Percentiles rank a stretch among this genome's conserved stretches.
Conservation (phyloP, 176 grass and related monocot species). For the Echinochloa phyllopogon region DNA sequence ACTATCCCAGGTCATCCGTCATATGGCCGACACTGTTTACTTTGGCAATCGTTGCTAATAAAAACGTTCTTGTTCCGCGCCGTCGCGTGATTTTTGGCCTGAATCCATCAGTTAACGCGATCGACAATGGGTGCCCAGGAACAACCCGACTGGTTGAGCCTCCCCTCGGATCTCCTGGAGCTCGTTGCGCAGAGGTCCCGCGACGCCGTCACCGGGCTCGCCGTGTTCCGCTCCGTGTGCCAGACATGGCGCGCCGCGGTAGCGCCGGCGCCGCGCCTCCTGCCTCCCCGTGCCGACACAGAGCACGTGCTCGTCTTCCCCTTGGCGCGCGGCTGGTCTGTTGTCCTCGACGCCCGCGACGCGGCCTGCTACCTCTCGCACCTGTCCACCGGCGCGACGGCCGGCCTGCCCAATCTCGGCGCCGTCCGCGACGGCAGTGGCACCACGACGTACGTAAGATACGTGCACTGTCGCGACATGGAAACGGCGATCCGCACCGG, state of each 20-base stretch:
- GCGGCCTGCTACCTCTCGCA: constrained; percentile 27
- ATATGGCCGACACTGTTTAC: too few relatives aligned
- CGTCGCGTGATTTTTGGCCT: too few relatives aligned
- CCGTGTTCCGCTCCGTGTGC: constrained; percentile 29
- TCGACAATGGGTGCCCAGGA: neutral
- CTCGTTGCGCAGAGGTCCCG: neutral
- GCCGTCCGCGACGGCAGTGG: neutral
- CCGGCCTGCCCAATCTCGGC: constrained; percentile 18
- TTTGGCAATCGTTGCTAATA: too few relatives aligned
- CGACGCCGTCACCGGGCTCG: constrained; percentile 17
- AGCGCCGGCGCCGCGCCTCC: neutral
- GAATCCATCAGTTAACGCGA: neutral
- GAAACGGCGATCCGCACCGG: too few relatives aligned
- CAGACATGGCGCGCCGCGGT: constrained; percentile 1
- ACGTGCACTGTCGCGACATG: neutral
- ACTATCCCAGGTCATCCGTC: too few relatives aligned
- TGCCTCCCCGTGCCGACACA: neutral
- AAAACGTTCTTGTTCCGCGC: too few relatives aligned
- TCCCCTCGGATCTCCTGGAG: neutral
- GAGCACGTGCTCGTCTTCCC: constrained; percentile 8
- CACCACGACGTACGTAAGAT: neutral
- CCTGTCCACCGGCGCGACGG: constrained; percentile 21
- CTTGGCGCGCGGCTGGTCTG: constrained; percentile 9
- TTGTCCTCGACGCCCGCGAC: constrained; percentile 26
- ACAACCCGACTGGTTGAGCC: neutral